phyloP scores from a whole-genome alignment of 495 filamentous ascomycete species.

The Trichoderma virens region DNA sequence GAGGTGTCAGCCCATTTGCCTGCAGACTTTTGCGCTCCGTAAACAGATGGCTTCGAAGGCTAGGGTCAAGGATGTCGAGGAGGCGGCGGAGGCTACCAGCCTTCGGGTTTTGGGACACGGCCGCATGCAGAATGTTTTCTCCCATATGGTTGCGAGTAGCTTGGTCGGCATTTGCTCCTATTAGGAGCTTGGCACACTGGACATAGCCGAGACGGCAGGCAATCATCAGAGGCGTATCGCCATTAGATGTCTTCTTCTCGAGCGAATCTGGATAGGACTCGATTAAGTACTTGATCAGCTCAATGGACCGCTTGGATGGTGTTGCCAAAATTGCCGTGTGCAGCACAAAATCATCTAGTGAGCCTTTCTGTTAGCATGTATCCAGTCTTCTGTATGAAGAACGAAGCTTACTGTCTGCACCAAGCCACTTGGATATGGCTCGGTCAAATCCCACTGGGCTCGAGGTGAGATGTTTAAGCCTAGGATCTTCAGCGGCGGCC shows the following conservation, averaged over 20 bases:
- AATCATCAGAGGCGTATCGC: slow-evolving; percentile 54
- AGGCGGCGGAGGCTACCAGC: slow-evolving; percentile 31
- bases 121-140: slow-evolving; percentile 54
- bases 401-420: slow-evolving; percentile 38
- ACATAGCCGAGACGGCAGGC: slow-evolving; percentile 45
- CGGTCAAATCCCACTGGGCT: slow-evolving; percentile 50
- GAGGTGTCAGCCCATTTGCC: slow-evolving; percentile 28
- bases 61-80: slow-evolving; percentile 45
- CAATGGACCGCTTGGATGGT: slow-evolving; percentile 28
- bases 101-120: slow-evolving; percentile 28
- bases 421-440: slow-evolving; percentile 53
- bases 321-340: slow-evolving; percentile 54
- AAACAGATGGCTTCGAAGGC: slow-evolving; percentile 32
- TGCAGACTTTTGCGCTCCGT: slow-evolving; percentile 29
- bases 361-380: background rate
- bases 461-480: slow-evolving; percentile 46
- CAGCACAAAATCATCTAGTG: slow-evolving; percentile 51
- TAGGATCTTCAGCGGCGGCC: slow-evolving; percentile 40
- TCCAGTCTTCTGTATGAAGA: background rate
- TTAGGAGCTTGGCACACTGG: slow-evolving; percentile 49
- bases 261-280: slow-evolving; percentile 49
- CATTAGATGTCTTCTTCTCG: slow-evolving; percentile 45
- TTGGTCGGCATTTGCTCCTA: slow-evolving; percentile 59
- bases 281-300: slow-evolving; percentile 55
- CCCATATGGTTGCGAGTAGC: slow-evolving; percentile 41